phyloP scores from a whole-genome alignment of 2,329 filamentous ascomycete genomes.

The Fusarium sp. region DNA sequence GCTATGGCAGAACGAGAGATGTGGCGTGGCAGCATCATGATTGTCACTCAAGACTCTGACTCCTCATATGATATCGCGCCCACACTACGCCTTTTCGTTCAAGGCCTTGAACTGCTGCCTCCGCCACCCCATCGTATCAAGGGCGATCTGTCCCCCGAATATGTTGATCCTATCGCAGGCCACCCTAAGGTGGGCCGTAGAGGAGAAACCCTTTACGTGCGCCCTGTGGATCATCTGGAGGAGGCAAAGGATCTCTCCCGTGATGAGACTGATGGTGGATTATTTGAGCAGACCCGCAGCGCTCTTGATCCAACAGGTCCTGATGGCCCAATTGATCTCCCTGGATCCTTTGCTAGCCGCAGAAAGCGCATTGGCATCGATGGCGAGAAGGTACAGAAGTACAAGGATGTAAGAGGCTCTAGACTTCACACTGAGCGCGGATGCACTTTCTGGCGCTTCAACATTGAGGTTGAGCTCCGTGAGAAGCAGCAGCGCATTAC shows the following conservation, averaged over 20 bases:
- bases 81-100: constrained; percentile 84
- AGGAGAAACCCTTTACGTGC: constrained; percentile 87
- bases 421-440: constrained; percentile 87
- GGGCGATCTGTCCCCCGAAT: constrained; percentile 78
- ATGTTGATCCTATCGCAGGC: constrained; percentile 89
- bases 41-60: constrained; percentile 86
- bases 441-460: constrained; percentile 97
- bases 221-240: constrained; percentile 86
- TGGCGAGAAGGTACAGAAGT: constrained; percentile 83
- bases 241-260: constrained; percentile 82
- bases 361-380: constrained; percentile 68
- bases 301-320: constrained; percentile 58
- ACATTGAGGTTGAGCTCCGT: constrained; percentile 88
- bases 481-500: constrained; percentile 85
- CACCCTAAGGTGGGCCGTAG: constrained; percentile 86
- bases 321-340: constrained; percentile 59
- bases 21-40: constrained; percentile 95
- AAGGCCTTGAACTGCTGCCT: constrained; percentile 84
- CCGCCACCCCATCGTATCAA: constrained; percentile 77
- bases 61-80: constrained; percentile 86
- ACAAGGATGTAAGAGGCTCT: constrained; percentile 84
- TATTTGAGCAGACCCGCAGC: constrained; percentile 78
- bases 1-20: constrained; percentile 72
- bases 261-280: constrained; percentile 81
- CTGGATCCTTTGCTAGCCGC: constrained; percentile 65